phyloP scores from a whole-genome alignment of 768 basidiomycete genomes.

The Leccinum ochraceum region DNA sequence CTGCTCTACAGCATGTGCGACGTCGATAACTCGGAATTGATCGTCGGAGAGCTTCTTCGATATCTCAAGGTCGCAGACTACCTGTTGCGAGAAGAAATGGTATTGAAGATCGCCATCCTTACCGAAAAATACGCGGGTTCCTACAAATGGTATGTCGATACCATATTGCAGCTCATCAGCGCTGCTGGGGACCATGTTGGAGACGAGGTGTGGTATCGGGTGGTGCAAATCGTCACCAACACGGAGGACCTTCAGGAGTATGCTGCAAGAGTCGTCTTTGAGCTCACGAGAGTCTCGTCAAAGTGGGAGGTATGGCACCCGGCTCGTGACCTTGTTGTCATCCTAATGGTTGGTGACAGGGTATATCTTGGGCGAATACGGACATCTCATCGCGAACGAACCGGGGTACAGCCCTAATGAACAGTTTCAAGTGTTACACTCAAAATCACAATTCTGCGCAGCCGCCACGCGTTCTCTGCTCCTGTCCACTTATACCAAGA shows the following conservation, averaged over 20 bases:
- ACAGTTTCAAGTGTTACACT: slow-evolving; percentile 90
- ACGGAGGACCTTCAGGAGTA: slow-evolving; percentile 98
- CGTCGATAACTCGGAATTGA: slow-evolving; percentile 91
- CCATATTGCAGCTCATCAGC: slow-evolving; percentile 92
- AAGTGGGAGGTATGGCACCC: slow-evolving; percentile 77
- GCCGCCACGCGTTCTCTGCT: slow-evolving; percentile 91
- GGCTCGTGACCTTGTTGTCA: neutral
- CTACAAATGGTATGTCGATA: slow-evolving; percentile 99
- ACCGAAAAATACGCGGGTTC: slow-evolving; percentile 99
- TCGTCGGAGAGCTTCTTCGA: slow-evolving; percentile 92
- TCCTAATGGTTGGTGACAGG: slow-evolving; percentile 48
- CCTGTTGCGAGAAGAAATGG: slow-evolving; percentile 96
- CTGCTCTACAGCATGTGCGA: slow-evolving; percentile 99
- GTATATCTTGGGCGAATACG: slow-evolving; percentile 97
- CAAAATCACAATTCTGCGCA: slow-evolving; percentile 93
- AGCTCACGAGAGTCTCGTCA: slow-evolving; percentile 93
- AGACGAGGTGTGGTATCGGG: slow-evolving; percentile 99
- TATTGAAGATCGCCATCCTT: slow-evolving; percentile 95
- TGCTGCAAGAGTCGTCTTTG: slow-evolving; percentile 89
- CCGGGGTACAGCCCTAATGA: slow-evolving; percentile 90
- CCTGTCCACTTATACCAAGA: slow-evolving; percentile 87
- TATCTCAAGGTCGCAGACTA: slow-evolving; percentile 98
- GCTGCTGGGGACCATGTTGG: slow-evolving; percentile 98
- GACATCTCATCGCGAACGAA: slow-evolving; percentile 96
- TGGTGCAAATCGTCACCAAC: slow-evolving; percentile 97